These are phyloP conservation scores for Mucor mucedo DNA, from an alignment of 371 early-diverging fungal genomes.

Conservation along the genomic window DNA sequence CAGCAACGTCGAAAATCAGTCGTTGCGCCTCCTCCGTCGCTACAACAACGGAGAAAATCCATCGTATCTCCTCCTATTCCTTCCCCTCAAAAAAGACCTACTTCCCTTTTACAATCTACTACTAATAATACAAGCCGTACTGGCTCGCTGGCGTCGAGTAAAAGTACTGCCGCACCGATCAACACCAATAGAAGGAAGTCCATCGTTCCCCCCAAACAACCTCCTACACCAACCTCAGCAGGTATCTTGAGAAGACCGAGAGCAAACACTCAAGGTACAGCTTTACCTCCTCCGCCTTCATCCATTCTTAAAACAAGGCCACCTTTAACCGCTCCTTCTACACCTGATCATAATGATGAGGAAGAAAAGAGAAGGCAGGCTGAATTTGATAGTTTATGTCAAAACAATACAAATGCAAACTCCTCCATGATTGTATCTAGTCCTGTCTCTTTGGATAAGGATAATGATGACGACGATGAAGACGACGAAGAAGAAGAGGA, in stretches of 20 bases:
- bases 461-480: constrained; percentile 18
- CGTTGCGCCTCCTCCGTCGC: constrained; percentile 28
- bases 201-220: constrained; percentile 17
- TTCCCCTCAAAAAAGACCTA: constrained; percentile 22
- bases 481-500: constrained; percentile 13
- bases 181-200: constrained; percentile 16
- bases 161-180: constrained; percentile 6
- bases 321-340: constrained; percentile 28
- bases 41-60: constrained; percentile 20
- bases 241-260: constrained; percentile 15
- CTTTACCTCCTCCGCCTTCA: constrained; percentile 2
- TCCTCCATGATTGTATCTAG: constrained; percentile 14
- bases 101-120: constrained; percentile 24
- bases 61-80: constrained; percentile 8
- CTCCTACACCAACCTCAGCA: background rate
- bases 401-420: constrained; percentile 26
- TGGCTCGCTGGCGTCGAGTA: constrained; percentile 1
- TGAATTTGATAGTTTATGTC: constrained; percentile 22
- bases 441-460: constrained; percentile 24
- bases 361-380: constrained; percentile 12
- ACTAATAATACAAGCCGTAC: constrained; percentile 19
- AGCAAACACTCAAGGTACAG: constrained; percentile 15
- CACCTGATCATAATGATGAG: constrained; percentile 19
- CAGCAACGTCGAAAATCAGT: constrained; percentile 15
- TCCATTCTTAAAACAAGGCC: constrained; percentile 19